Evolutionary conservation across 257 asterid species (phyloP).

Genomic region (Petunia secreta): DNA sequence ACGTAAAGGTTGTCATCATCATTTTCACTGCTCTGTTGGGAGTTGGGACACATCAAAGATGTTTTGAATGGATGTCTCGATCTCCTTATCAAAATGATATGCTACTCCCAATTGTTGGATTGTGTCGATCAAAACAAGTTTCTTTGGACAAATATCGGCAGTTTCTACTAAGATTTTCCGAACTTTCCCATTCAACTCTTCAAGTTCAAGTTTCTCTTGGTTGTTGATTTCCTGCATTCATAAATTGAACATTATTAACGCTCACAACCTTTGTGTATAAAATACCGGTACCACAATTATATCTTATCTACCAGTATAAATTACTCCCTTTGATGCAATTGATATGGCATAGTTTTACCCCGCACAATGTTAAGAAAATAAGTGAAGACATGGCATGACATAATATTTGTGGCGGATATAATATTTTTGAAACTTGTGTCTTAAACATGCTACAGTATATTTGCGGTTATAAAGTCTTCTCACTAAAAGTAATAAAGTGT

Average conservation of each 20-base stretch:
- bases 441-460: too few species aligned
- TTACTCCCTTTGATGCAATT: too few species aligned
- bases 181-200: constrained; percentile 5
- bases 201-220: not conserved
- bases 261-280: too few species aligned
- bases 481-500: too few species aligned
- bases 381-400: too few species aligned
- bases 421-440: too few species aligned
- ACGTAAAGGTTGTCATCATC: not conserved
- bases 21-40: not conserved
- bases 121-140: constrained; percentile 18
- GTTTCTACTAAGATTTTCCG: not conserved
- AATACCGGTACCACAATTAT: too few species aligned
- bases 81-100: constrained; percentile 35
- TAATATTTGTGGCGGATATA: too few species aligned
- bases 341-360: too few species aligned
- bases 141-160: not conserved
- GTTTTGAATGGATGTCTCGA: not conserved
- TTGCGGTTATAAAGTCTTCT: too few species aligned
- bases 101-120: constrained; percentile 37
- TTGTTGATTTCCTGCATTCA: not conserved
- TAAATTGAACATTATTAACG: not conserved
- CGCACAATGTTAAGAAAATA: too few species aligned
- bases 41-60: not conserved
- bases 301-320: too few species aligned